Evolutionary conservation across 305 asterid genomes (phyloP).

Genomic region (Solanum aculeatissimum): DNA sequence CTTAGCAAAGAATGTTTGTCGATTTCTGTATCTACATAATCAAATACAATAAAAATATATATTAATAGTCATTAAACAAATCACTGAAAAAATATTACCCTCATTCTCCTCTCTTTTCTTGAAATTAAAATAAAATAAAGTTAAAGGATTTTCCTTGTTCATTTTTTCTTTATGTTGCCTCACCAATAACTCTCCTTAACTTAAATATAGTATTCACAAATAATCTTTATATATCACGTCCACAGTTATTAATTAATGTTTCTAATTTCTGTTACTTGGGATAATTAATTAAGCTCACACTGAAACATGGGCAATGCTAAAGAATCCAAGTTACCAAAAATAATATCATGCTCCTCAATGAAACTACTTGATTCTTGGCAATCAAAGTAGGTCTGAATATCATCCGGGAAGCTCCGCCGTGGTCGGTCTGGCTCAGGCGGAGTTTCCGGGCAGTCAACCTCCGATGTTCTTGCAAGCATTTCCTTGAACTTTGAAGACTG

Average conservation of each 20-base stretch:
- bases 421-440: constrained; percentile 31
- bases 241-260: neutral
- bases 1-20: neutral
- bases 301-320: constrained; percentile 49
- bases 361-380: constrained; percentile 55
- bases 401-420: constrained; percentile 71
- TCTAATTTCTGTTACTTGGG: neutral
- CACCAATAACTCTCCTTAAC: neutral
- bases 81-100: neutral
- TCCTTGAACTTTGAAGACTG: constrained; percentile 59
- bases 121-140: neutral
- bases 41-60: neutral
- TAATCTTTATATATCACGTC: neutral
- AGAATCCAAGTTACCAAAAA: constrained; percentile 46
- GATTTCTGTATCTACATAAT: neutral
- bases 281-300: constrained; percentile 26
- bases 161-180: neutral
- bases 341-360: constrained; percentile 47
- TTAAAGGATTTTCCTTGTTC: neutral
- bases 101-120: neutral
- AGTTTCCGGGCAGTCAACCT: constrained; percentile 18
- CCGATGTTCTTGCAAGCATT: constrained; percentile 37
- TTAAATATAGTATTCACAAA: neutral
- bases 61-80: neutral
- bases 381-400: constrained; percentile 80